Evolutionary conservation across 73 alveolate species (phyloP).

Genomic region (Paramecium primaurelia): DNA sequence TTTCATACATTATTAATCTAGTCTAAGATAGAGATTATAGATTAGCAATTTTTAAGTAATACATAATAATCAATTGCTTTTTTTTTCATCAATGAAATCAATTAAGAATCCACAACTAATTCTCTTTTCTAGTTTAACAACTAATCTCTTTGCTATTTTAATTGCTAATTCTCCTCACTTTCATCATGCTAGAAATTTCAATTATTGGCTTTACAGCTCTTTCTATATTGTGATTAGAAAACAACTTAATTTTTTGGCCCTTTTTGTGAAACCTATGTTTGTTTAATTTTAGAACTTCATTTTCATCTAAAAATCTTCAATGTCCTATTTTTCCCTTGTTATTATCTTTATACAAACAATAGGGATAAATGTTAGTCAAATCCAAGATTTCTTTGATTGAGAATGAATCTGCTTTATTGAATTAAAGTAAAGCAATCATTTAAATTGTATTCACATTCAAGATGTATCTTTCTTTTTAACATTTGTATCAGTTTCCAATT

Average conservation of each 20-base stretch:
- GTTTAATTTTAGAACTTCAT: slow-evolving; percentile 6
- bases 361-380: slow-evolving; percentile 22
- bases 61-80: slow-evolving; percentile 37
- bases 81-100: slow-evolving; percentile 48
- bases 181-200: neutral
- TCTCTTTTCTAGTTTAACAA: slow-evolving; percentile 30
- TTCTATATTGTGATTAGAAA: slow-evolving; percentile 30
- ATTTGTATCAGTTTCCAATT: neutral
- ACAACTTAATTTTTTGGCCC: neutral
- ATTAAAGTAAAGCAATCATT: slow-evolving; percentile 27
- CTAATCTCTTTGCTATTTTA: neutral
- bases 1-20: slow-evolving; percentile 23
- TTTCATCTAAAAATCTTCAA: slow-evolving; percentile 24
- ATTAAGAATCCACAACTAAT: slow-evolving; percentile 48
- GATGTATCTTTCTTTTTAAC: neutral
- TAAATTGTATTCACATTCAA: slow-evolving; percentile 17
- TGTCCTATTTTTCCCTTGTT: slow-evolving; percentile 1
- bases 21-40: slow-evolving; percentile 20
- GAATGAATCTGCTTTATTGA: slow-evolving; percentile 10
- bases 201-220: neutral
- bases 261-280: neutral
- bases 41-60: slow-evolving; percentile 16
- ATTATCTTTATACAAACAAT: slow-evolving; percentile 33
- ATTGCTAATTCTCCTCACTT: slow-evolving; percentile 49
- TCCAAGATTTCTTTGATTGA: neutral